Conservation (phyloP, 805 yeast species). For the Lipomyces japonicus region DNA sequence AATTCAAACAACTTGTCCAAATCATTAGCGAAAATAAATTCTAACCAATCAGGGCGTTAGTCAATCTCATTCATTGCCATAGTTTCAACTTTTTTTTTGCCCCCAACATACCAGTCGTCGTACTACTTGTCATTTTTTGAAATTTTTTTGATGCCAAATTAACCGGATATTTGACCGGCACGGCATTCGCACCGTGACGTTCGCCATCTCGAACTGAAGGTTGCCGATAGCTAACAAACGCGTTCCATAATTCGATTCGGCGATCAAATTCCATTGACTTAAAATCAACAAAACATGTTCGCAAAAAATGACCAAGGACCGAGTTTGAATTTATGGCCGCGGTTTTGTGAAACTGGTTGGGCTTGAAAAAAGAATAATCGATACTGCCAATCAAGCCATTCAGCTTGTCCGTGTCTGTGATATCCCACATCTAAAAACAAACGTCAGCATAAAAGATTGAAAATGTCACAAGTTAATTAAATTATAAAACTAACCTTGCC, state of each 20-base stretch:
- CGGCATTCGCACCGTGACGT: too few relatives aligned
- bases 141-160: too few relatives aligned
- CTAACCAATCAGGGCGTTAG: too few relatives aligned
- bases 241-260: constrained; percentile 15
- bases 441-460: background rate
- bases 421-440: constrained; percentile 2
- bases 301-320: constrained; percentile 20
- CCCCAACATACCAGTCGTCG: too few relatives aligned
- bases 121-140: too few relatives aligned
- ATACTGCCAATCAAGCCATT: constrained; percentile 9
- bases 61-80: too few relatives aligned
- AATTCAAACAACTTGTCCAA: constrained; percentile 19
- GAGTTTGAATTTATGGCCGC: constrained; percentile 11
- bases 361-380: constrained; percentile 11
- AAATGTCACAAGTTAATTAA: background rate
- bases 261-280: constrained; percentile 9
- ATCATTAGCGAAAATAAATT: constrained; percentile 50
- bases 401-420: constrained; percentile 9
- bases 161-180: too few relatives aligned
- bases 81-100: too few relatives aligned
- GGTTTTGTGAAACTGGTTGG: background rate
- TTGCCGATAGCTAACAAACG: constrained; percentile 7
- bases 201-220: too few relatives aligned
- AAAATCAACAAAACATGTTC: constrained; percentile 22
- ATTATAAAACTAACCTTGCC: constrained; percentile 1